phyloP scores from a whole-genome alignment of 2,329 filamentous ascomycete genomes.

The Tetracladium maxilliforme region DNA sequence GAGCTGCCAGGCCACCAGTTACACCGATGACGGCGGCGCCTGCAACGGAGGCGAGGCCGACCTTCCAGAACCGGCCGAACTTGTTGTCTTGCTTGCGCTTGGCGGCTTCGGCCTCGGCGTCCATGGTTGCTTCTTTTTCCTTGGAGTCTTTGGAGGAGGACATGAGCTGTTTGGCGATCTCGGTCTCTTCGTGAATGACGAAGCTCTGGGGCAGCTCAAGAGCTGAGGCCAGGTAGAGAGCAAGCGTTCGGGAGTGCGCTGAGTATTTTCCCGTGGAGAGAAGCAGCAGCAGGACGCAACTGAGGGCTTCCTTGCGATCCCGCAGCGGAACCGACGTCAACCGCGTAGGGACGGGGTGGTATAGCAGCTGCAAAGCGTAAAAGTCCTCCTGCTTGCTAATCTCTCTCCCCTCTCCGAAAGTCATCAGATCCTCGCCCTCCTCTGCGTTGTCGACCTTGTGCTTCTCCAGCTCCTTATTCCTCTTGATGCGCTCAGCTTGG shows the following conservation, averaged over 20 bases:
- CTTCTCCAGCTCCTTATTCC: slow-evolving; percentile 15
- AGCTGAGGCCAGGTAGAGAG: slow-evolving; percentile 53
- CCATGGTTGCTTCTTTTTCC: slow-evolving; percentile 38
- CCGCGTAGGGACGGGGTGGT: slow-evolving; percentile 35
- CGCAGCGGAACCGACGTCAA: slow-evolving; percentile 39
- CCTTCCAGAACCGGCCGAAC: slow-evolving; percentile 67
- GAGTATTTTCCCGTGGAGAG: slow-evolving; percentile 62
- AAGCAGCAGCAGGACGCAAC: slow-evolving; percentile 55
- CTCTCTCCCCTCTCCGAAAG: slow-evolving; percentile 15
- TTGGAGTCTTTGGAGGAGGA: slow-evolving; percentile 38
- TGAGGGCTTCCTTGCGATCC: slow-evolving; percentile 49
- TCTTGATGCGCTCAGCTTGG: slow-evolving; percentile 26
- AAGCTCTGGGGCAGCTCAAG: slow-evolving; percentile 46
- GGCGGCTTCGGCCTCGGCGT: slow-evolving; percentile 61
- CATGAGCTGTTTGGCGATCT: slow-evolving; percentile 62
- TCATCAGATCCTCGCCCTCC: slow-evolving; percentile 24
- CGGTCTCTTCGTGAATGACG: slow-evolving; percentile 55
- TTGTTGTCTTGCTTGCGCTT: slow-evolving; percentile 60
- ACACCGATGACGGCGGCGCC: slow-evolving; percentile 85
- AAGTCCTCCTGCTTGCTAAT: slow-evolving; percentile 22
- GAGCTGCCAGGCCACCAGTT: slow-evolving; percentile 81
- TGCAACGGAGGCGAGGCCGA: slow-evolving; percentile 75
- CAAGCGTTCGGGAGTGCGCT: slow-evolving; percentile 54
- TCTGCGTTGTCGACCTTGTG: slow-evolving; percentile 8
- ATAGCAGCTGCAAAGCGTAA: slow-evolving; percentile 31